Percentiles rank a stretch among this genome's conserved stretches.
phyloP scores from a whole-genome alignment of 805 yeast species.

The Huiozyma sinensis region DNA sequence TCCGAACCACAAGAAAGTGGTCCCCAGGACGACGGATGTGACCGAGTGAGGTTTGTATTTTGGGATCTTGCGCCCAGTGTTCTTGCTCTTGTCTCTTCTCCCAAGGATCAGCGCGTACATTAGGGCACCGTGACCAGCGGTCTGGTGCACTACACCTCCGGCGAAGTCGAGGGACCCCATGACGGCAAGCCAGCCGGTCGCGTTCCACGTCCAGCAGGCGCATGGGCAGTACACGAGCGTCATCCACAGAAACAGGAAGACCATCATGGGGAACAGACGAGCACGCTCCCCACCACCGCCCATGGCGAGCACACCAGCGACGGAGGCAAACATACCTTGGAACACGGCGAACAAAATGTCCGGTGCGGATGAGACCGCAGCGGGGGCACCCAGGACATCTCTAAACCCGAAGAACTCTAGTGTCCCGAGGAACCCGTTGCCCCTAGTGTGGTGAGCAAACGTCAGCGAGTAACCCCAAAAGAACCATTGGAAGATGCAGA shows the following conservation, averaged over 20 bases:
- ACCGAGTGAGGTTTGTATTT: slow-evolving; percentile 92
- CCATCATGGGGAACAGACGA: slow-evolving; percentile 91
- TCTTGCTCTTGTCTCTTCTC: slow-evolving; percentile 65
- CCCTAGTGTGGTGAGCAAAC: slow-evolving; percentile 55
- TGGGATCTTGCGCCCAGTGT: slow-evolving; percentile 59
- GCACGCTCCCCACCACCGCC: slow-evolving; percentile 99
- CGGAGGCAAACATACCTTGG: slow-evolving; percentile 95
- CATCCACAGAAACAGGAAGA: slow-evolving; percentile 86
- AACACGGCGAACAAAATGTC: slow-evolving; percentile 81
- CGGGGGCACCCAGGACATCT: slow-evolving; percentile 73
- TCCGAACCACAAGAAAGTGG: slow-evolving; percentile 93
- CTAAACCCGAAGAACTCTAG: slow-evolving; percentile 70
- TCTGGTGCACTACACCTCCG: slow-evolving; percentile 96
- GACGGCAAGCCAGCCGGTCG: slow-evolving; percentile 75
- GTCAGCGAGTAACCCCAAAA: slow-evolving; percentile 95
- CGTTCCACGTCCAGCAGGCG: slow-evolving; percentile 98
- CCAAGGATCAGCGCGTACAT: slow-evolving; percentile 90
- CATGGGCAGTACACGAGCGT: slow-evolving; percentile 92
- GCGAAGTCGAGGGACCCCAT: slow-evolving; percentile 92
- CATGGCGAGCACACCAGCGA: slow-evolving; percentile 85
- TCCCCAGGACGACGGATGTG: slow-evolving; percentile 81
- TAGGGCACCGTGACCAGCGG: slow-evolving; percentile 89
- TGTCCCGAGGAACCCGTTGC: slow-evolving; percentile 68
- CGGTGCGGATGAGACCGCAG: slow-evolving; percentile 60
- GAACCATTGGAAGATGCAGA: slow-evolving; percentile 91